These are phyloP conservation scores for Xerophyta viscosa DNA, from an alignment of 106 monocot genomes.

Conservation along the genomic window DNA sequence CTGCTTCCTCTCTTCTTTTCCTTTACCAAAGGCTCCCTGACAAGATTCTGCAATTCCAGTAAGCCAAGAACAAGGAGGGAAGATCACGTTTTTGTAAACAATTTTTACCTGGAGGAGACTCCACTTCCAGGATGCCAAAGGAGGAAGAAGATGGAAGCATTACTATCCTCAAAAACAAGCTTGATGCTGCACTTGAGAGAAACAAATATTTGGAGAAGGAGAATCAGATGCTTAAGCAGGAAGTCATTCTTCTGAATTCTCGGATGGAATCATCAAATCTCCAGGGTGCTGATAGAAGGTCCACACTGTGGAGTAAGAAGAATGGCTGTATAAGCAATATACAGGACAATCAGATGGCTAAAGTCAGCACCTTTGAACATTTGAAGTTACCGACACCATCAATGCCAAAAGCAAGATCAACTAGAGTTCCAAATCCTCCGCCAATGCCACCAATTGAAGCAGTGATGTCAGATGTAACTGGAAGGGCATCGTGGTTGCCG, in stretches of 20 bases:
- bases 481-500: slow-evolving; percentile 12
- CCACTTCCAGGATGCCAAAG: slow-evolving; percentile 11
- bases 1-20: not conserved
- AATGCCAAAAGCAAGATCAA: too few relatives aligned
- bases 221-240: slow-evolving; percentile 31
- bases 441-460: slow-evolving; percentile 14
- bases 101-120: not conserved
- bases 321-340: slow-evolving; percentile 6
- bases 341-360: slow-evolving; percentile 24
- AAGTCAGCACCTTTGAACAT: not conserved
- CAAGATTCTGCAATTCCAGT: not conserved
- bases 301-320: slow-evolving; percentile 20
- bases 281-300: slow-evolving; percentile 21
- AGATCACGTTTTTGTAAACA: not conserved
- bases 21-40: not conserved
- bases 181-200: slow-evolving; percentile 22
- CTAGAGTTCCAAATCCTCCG: slow-evolving; percentile 49
- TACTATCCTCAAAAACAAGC: slow-evolving; percentile 18
- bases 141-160: slow-evolving; percentile 21
- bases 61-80: not conserved
- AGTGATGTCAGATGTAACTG: slow-evolving; percentile 2
- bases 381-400: not conserved
- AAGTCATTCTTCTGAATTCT: slow-evolving; percentile 12
- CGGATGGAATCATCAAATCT: slow-evolving; percentile 14
- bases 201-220: slow-evolving; percentile 32